Conservation (phyloP, 352 stramenopile genomes). For the Pythium plurisporium region DNA sequence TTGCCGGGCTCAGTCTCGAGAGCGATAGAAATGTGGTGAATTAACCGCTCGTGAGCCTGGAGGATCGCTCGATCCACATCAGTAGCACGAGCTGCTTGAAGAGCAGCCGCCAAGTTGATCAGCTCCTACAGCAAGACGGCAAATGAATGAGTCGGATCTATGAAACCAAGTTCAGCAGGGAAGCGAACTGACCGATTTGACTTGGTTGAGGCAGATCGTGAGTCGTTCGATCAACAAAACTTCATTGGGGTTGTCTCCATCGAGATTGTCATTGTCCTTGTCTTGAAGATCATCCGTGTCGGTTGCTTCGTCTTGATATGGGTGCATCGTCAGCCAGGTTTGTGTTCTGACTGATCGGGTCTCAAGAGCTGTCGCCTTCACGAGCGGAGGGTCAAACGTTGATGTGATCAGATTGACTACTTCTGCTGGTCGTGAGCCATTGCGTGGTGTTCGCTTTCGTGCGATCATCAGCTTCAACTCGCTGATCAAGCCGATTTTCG, state of each 20-base stretch:
- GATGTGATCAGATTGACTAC: neutral
- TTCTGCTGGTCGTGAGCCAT: neutral
- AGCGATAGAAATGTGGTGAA: neutral
- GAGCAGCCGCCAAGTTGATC: neutral
- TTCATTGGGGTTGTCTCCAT: no score
- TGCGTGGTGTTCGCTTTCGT: neutral
- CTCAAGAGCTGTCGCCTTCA: neutral
- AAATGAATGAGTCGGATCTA: neutral
- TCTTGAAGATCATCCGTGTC: conserved; percentile 9
- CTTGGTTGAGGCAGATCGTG: neutral
- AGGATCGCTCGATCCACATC: conserved; percentile 7
- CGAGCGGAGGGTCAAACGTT: neutral
- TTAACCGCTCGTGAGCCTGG: neutral
- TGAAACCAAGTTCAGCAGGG: neutral
- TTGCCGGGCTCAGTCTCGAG: neutral
- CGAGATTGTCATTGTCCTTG: no score
- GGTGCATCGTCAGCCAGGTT: conserved; percentile 1
- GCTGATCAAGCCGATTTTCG: conserved; percentile 12
- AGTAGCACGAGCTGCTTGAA: neutral
- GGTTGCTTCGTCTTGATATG: conserved; percentile 7
- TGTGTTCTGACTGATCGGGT: conserved; percentile 6
- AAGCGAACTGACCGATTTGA: conserved; percentile 1
- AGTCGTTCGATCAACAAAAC: conserved; percentile 1
- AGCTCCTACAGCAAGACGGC: conserved; percentile 1
- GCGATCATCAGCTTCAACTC: conserved; percentile 14